Evolutionary conservation across 441 rosid species (phyloP).

Genomic region (Erodium texanum): DNA sequence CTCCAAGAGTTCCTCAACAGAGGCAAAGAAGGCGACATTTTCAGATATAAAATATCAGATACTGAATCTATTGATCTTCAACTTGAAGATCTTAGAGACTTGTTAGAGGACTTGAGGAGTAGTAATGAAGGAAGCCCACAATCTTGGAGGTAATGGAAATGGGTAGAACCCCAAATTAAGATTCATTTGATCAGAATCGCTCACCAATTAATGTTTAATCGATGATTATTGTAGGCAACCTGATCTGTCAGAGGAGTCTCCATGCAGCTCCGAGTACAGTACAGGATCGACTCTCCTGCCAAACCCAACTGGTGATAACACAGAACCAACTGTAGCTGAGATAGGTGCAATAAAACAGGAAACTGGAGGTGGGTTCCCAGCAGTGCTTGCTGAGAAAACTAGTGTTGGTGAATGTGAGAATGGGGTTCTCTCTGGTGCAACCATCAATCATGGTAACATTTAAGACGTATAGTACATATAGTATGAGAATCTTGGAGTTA

Average conservation of each 20-base stretch:
- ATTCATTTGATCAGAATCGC: conserved; percentile 11
- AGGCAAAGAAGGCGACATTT: conserved; percentile 55
- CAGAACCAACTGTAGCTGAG: conserved; percentile 38
- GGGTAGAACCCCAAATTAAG: neutral
- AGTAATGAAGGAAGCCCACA: conserved; percentile 50
- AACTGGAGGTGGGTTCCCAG: conserved; percentile 24
- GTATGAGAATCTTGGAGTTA: neutral
- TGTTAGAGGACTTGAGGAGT: conserved; percentile 59
- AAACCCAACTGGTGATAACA: conserved; percentile 32
- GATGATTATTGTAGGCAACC: conserved; percentile 57
- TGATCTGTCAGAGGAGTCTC: conserved; percentile 67
- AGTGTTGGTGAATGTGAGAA: conserved; percentile 30
- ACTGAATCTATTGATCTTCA: conserved; percentile 43
- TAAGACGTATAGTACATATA: conserved; percentile 1
- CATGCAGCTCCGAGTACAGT: conserved; percentile 83
- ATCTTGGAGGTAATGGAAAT: conserved; percentile 65
- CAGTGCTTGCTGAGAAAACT: conserved; percentile 22
- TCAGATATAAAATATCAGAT: conserved; percentile 42
- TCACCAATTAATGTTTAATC: conserved; percentile 14
- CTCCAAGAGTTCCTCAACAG: conserved; percentile 69
- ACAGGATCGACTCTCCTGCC: conserved; percentile 64
- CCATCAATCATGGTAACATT: conserved; percentile 37
- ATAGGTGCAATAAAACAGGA: conserved; percentile 33
- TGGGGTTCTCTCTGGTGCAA: conserved; percentile 31
- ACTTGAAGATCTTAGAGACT: conserved; percentile 62